phyloP scores from a whole-genome alignment of 2,329 filamentous ascomycete species.

The Dothideomycetes sp. region DNA sequence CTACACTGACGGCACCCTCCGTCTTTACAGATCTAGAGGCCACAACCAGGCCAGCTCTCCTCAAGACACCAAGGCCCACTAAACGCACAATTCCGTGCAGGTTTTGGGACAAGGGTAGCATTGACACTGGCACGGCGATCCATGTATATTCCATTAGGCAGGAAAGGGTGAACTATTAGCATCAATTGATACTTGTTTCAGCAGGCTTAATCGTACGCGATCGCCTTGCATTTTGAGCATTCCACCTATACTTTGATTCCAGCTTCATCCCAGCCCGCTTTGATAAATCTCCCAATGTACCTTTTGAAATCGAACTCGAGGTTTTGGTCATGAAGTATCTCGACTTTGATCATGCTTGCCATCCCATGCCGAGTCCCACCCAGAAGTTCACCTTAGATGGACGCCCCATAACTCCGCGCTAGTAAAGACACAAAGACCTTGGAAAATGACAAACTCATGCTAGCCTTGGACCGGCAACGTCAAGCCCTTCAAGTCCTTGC shows the following conservation, averaged over 20 bases:
- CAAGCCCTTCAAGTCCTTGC: slow-evolving; percentile 86
- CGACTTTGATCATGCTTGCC: too few relatives aligned
- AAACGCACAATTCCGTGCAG: too few relatives aligned
- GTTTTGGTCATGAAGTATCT: too few relatives aligned
- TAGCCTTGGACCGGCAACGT: slow-evolving; percentile 83
- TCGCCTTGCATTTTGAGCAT: not conserved
- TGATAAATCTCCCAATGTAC: too few relatives aligned
- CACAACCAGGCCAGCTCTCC: slow-evolving; percentile 11
- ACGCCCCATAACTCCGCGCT: slow-evolving; percentile 4
- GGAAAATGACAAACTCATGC: slow-evolving; percentile 36
- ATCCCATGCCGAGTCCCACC: too few relatives aligned
- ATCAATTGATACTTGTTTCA: not conserved
- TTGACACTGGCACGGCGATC: not conserved
- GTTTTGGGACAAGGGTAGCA: too few relatives aligned
- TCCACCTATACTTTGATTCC: not conserved
- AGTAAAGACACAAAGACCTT: not conserved
- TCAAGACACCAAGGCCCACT: slow-evolving; percentile 9
- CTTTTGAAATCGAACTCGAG: too few relatives aligned
- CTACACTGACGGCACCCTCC: slow-evolving; percentile 80
- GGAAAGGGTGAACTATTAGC: not conserved
- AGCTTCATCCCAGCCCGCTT: too few relatives aligned
- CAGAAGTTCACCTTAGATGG: too few relatives aligned
- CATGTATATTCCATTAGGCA: not conserved
- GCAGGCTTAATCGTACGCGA: not conserved
- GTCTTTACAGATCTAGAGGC: slow-evolving; percentile 24